phyloP scores from a whole-genome alignment of 2,329 filamentous ascomycete species.

The Cyphellophora europaea region DNA sequence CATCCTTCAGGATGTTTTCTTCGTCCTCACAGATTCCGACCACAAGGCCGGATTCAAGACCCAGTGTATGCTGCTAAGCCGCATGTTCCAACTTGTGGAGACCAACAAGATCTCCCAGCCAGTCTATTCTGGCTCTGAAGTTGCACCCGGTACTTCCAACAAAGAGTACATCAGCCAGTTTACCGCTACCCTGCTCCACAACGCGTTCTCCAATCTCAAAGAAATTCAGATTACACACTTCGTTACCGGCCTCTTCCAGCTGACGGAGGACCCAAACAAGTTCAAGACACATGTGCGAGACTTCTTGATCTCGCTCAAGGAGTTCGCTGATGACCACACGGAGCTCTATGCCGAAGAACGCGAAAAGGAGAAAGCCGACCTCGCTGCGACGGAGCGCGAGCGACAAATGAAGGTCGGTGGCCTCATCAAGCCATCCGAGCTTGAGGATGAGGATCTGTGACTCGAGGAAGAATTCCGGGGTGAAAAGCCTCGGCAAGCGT shows the following conservation, averaged over 20 bases:
- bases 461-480: slow-evolving; percentile 59
- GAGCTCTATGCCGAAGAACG: slow-evolving; percentile 92
- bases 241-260: slow-evolving; percentile 77
- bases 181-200: slow-evolving; percentile 73
- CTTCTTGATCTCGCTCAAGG: slow-evolving; percentile 94
- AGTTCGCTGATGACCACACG: slow-evolving; percentile 91
- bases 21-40: slow-evolving; percentile 92
- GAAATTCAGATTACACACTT: slow-evolving; percentile 82
- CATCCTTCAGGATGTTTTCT: slow-evolving; percentile 96
- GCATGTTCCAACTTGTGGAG: slow-evolving; percentile 94
- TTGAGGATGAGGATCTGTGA: slow-evolving; percentile 81
- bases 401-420: slow-evolving; percentile 91
- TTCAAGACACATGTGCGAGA: slow-evolving; percentile 95
- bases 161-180: slow-evolving; percentile 84
- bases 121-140: slow-evolving; percentile 79
- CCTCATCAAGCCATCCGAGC: slow-evolving; percentile 91
- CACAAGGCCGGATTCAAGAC: slow-evolving; percentile 99
- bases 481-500: slow-evolving; percentile 36
- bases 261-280: slow-evolving; percentile 81
- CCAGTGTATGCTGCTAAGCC: slow-evolving; percentile 83
- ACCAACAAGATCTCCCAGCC: slow-evolving; percentile 84
- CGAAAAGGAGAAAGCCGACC: slow-evolving; percentile 79
- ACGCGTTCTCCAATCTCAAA: slow-evolving; percentile 88
- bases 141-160: slow-evolving; percentile 73
- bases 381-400: slow-evolving; percentile 80